A percentile compares a stretch with the other conserved stretches of the same genome.
Evolutionary conservation across 2,329 filamentous ascomycete species (phyloP).

Genomic region (Penicillium sp.): DNA sequence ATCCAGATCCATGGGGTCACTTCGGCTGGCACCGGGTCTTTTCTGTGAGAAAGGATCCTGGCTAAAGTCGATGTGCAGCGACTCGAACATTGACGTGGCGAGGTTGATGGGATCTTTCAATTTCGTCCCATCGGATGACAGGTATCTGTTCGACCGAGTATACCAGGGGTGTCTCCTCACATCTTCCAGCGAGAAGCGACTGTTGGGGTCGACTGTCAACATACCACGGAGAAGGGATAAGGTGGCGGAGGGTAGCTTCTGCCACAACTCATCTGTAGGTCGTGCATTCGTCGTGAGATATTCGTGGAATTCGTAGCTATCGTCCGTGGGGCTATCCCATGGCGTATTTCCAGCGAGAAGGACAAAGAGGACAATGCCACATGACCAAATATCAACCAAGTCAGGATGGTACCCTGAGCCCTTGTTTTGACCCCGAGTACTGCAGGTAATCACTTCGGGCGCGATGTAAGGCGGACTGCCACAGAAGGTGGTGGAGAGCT

Average conservation of each 20-base stretch:
- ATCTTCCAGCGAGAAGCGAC: conserved; percentile 81
- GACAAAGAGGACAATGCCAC: conserved; percentile 96
- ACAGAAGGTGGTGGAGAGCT: conserved; percentile 85
- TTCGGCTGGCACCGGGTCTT: conserved; percentile 37
- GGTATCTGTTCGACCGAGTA: conserved; percentile 75
- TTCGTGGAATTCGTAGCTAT: conserved; percentile 89
- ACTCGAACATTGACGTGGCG: conserved; percentile 94
- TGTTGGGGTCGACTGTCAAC: conserved; percentile 75
- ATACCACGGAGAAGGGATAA: conserved; percentile 87
- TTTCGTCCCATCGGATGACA: conserved; percentile 68
- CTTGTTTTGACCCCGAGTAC: conserved; percentile 51
- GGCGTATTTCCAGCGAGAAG: conserved; percentile 94
- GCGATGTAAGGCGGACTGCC: conserved; percentile 97
- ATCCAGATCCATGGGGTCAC: conserved; percentile 73
- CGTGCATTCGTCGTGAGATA: conserved; percentile 79
- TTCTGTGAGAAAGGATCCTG: conserved; percentile 61
- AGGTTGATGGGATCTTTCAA: conserved; percentile 77
- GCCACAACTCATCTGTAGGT: conserved; percentile 84
- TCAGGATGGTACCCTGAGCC: conserved; percentile 62
- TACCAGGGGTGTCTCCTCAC: conserved; percentile 95
- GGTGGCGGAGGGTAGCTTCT: conserved; percentile 70
- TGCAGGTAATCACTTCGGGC: conserved; percentile 74
- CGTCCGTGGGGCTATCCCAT: conserved; percentile 87
- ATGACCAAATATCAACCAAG: conserved; percentile 92
- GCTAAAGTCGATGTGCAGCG: conserved; percentile 83